A percentile compares a stretch with the other conserved stretches of the same genome.
Evolutionary conservation across 1,284 basidiomycete species (phyloP).

Genomic region (Leccinum solheimii): DNA sequence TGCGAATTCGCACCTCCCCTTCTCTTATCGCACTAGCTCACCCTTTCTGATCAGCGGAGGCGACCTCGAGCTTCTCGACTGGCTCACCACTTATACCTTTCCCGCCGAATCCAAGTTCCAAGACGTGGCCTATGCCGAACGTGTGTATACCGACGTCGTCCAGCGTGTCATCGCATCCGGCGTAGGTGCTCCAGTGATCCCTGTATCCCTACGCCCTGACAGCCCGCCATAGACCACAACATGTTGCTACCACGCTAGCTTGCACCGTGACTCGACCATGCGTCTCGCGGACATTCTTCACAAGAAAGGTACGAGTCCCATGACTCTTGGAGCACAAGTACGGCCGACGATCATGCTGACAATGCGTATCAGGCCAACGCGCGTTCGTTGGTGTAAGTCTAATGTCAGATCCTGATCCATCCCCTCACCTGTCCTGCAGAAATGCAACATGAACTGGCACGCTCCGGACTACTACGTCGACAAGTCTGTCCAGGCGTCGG

Average conservation of each 20-base stretch:
- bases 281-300: constrained; percentile 78
- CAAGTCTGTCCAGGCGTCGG: constrained; percentile 54
- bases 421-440: constrained; percentile 46
- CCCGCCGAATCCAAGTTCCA: constrained; percentile 83
- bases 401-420: constrained; percentile 1
- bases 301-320: constrained; percentile 49
- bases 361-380: constrained; percentile 65
- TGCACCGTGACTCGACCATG: constrained; percentile 83
- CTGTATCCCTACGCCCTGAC: background rate
- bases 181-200: constrained; percentile 45
- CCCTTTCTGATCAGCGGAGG: constrained; percentile 54
- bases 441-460: constrained; percentile 93
- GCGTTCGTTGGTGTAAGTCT: constrained; percentile 77
- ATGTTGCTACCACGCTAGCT: constrained; percentile 87
- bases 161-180: constrained; percentile 74
- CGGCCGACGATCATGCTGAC: background rate
- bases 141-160: constrained; percentile 75
- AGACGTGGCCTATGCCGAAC: constrained; percentile 71
- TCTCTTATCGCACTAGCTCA: constrained; percentile 5
- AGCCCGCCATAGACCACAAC: constrained; percentile 74
- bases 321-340: background rate
- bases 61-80: constrained; percentile 86
- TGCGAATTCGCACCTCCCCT: constrained; percentile 35
- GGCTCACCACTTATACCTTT: constrained; percentile 87
- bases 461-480: constrained; percentile 76